Evolutionary conservation across 129 eudicot species (phyloP).

Genomic region (Solidago caesia): DNA sequence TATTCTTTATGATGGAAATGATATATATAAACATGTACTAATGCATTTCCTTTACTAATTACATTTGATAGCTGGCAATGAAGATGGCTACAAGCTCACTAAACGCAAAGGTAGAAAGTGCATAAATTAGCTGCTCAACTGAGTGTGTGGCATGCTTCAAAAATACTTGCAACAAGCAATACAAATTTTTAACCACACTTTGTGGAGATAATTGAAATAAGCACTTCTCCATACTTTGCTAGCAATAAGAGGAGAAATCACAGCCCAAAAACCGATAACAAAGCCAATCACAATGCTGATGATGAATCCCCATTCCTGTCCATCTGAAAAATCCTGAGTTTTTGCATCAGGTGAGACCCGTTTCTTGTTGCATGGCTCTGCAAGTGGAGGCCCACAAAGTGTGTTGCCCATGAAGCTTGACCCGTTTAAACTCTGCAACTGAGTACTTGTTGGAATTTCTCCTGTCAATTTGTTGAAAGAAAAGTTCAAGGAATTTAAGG

Average conservation of each 20-base stretch:
- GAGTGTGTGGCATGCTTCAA: neutral
- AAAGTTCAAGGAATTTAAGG: conserved; percentile 34
- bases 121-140: neutral
- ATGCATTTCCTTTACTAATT: no score
- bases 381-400: conserved; percentile 30
- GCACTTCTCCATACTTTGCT: conserved; percentile 27
- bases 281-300: conserved; percentile 33
- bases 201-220: conserved; percentile 17
- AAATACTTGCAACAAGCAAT: neutral
- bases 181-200: conserved; percentile 20
- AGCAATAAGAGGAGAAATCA: conserved; percentile 24
- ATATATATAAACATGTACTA: no score
- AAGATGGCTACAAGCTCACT: no score
- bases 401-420: conserved; percentile 12
- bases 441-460: conserved; percentile 30
- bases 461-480: conserved; percentile 41
- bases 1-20: no score
- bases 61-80: no score
- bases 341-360: neutral
- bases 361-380: conserved; percentile 5
- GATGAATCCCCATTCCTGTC: conserved; percentile 23
- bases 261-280: conserved; percentile 33
- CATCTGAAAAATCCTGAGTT: conserved; percentile 11
- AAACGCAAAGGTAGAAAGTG: no score
- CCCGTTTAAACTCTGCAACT: conserved; percentile 24